Percentiles rank a stretch among this genome's conserved stretches.
Evolutionary conservation across 768 basidiomycete species (phyloP).

Genomic region (Tephrocybe sp.): DNA sequence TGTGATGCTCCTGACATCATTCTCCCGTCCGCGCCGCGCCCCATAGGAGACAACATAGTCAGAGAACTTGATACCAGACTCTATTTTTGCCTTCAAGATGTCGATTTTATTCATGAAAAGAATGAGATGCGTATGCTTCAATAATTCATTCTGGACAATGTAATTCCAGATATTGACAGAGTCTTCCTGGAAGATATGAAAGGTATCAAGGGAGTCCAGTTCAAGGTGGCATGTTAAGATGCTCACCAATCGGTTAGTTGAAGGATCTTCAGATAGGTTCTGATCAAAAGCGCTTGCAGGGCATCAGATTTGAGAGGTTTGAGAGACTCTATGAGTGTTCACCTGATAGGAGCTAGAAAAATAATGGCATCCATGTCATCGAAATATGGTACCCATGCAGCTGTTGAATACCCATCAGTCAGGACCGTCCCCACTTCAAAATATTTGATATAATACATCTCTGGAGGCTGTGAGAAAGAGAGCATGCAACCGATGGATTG

Average conservation of each 20-base stretch:
- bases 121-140: constrained; percentile 71
- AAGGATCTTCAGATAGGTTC: constrained; percentile 63
- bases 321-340: constrained; percentile 10
- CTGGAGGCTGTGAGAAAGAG: constrained; percentile 4
- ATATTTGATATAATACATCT: constrained; percentile 13
- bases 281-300: constrained; percentile 61
- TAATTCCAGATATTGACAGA: constrained; percentile 75
- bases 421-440: not conserved
- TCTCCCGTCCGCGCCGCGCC: constrained; percentile 45
- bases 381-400: constrained; percentile 61
- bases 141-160: constrained; percentile 69
- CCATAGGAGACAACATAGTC: constrained; percentile 75
- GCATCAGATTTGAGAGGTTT: not conserved
- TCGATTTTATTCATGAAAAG: constrained; percentile 85
- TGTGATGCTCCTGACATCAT: constrained; percentile 67
- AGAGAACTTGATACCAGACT: constrained; percentile 59
- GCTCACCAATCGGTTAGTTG: constrained; percentile 59
- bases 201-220: too few relatives aligned
- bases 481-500: not conserved
- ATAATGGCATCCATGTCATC: constrained; percentile 74
- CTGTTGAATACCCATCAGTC: constrained; percentile 27
- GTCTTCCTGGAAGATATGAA: constrained; percentile 63
- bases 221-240: not conserved
- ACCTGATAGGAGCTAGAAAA: constrained; percentile 68
- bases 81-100: constrained; percentile 66